These are phyloP conservation scores for Beauveria brongniartii DNA, from an alignment of 2,329 filamentous ascomycete genomes.

Conservation along the genomic window DNA sequence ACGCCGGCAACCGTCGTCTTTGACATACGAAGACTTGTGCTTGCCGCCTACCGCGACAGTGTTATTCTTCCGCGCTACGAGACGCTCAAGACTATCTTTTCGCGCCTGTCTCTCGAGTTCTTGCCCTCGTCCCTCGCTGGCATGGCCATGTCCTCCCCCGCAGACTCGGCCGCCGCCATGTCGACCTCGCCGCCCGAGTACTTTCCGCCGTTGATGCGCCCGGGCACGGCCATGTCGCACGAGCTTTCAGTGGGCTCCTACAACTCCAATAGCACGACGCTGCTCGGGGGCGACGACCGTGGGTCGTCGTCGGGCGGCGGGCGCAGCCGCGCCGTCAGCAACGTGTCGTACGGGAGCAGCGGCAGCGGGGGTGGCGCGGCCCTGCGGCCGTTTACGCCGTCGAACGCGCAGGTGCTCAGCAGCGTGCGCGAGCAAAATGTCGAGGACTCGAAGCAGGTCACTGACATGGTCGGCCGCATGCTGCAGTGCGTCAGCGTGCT, in stretches of 20 bases:
- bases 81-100: constrained; percentile 81
- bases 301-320: constrained; percentile 39
- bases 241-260: constrained; percentile 71
- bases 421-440: constrained; percentile 50
- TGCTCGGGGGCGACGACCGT: constrained; percentile 55
- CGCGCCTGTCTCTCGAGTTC: constrained; percentile 77
- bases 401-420: constrained; percentile 28
- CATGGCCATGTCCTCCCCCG: constrained; percentile 46
- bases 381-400: constrained; percentile 44
- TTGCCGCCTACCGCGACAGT: constrained; percentile 80
- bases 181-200: constrained; percentile 45
- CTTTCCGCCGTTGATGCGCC: constrained; percentile 41
- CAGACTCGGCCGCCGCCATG: constrained; percentile 40
- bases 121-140: constrained; percentile 45
- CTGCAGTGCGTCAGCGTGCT: constrained; percentile 92
- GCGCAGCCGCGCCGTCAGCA: constrained; percentile 76
- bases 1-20: constrained; percentile 50
- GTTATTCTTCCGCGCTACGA: constrained; percentile 87
- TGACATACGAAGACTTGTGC: constrained; percentile 80
- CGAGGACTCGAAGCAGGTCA: constrained; percentile 69
- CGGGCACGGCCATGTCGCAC: constrained; percentile 66
- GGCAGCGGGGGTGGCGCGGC: constrained; percentile 31
- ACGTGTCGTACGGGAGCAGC: constrained; percentile 61
- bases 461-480: constrained; percentile 91
- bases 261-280: constrained; percentile 70